phyloP scores from a whole-genome alignment of 495 filamentous ascomycete species.

The Tuber microsphaerosporum region DNA sequence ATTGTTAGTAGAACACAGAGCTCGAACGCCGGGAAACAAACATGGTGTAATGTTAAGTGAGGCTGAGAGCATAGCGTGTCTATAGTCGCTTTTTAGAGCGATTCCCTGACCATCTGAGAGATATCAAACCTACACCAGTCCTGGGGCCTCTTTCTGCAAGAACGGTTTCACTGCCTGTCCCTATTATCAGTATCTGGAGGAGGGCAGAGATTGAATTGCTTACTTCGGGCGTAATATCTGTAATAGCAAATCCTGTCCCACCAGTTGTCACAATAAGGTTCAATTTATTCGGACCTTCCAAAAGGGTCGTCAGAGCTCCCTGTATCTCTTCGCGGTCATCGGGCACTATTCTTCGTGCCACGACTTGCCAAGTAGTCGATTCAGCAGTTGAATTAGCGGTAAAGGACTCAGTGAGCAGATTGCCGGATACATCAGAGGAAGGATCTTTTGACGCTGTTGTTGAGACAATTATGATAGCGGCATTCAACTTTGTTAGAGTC shows the following conservation, averaged over 20 bases:
- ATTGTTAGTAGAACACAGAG: background rate
- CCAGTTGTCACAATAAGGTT: conserved; percentile 85
- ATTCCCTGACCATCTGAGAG: background rate
- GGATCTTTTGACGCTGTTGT: conserved; percentile 85
- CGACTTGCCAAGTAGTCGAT: conserved; percentile 57
- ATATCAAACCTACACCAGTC: conserved; percentile 61
- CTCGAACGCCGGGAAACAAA: conserved; percentile 46
- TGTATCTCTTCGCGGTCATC: conserved; percentile 73
- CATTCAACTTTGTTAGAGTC: conserved; percentile 47
- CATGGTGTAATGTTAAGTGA: conserved; percentile 84
- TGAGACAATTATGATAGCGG: conserved; percentile 79
- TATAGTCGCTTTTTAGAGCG: conserved; percentile 37
- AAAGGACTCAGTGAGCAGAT: conserved; percentile 61
- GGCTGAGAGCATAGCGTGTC: conserved; percentile 85
- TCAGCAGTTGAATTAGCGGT: conserved; percentile 50
- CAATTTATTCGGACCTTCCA: conserved; percentile 54
- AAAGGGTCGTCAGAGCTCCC: conserved; percentile 58
- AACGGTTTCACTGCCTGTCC: conserved; percentile 67
- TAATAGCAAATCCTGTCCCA: conserved; percentile 87
- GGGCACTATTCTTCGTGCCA: conserved; percentile 66
- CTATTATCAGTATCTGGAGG: conserved; percentile 7
- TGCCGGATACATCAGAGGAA: conserved; percentile 64
- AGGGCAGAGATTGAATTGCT: conserved; percentile 27
- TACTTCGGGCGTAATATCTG: conserved; percentile 84
- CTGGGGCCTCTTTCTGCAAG: conserved; percentile 79